Evolutionary conservation across 495 filamentous ascomycete genomes (phyloP), one percentile per base, ranked within the genome.

Genomic region (Hypoxylon intermedium): DNA sequence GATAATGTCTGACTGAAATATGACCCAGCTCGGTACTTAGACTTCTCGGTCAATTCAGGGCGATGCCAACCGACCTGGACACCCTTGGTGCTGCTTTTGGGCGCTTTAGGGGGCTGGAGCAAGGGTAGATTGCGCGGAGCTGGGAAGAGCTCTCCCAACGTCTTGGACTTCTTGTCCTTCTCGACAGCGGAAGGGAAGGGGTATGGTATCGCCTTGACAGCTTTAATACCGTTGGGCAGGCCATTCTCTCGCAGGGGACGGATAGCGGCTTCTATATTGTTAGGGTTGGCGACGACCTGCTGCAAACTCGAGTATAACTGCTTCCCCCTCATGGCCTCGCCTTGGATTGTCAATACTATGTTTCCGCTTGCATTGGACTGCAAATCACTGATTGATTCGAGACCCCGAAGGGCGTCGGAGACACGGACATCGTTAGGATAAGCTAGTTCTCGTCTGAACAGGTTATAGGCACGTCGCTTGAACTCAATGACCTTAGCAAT

Each of bases 231-330:
- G 52, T 85, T 88, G 1, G 92, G 93, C 26, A 97, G 71, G 11
- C 75, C 79, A 11, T 72, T 79, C 51, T 92, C 90, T 38, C 77
- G 79, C 19, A 95, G 72, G 1, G 77, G 71, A 48, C 65, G 72
- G 15, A 80, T 43, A 6, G 67, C 56, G 1, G 70, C 70, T 16
- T 66, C 63, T 0, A 43, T 41, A 15, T 63, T 60, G 28, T 73
- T 72, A 12, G 75, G 65, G 20, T 74, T 67, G 38, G 77, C 72
- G n/a, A 78, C 74, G 13, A 77, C 76, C 45, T 81, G 79, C 60
- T 88, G 87, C 20, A 92, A 74, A 72, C 92, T 95, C 11, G 92
- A 92, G 72, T 92, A 96, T 12, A 96, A 78, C 49, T 93, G 90
- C 62, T 86, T 89, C 11, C 87, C 79, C 26, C 83, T 85, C 23